phyloP scores from a whole-genome alignment of 2,329 filamentous ascomycete species.

The Cladosporium sp. region DNA sequence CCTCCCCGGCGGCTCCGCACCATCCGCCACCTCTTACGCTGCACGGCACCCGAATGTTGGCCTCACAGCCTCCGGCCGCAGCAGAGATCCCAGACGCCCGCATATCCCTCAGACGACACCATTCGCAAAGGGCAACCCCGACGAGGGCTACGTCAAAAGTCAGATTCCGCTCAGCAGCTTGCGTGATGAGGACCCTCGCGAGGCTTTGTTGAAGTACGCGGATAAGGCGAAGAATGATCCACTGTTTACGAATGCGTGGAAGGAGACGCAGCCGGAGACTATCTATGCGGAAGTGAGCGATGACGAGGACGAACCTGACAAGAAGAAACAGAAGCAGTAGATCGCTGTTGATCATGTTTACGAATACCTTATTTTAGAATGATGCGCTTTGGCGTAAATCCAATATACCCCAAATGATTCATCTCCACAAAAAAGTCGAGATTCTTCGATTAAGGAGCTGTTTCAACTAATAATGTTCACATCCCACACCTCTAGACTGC shows the following conservation, averaged over 20 bases:
- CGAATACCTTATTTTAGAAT: too few relatives aligned
- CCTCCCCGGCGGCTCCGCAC: slow-evolving; percentile 45
- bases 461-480: too few relatives aligned
- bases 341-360: too few relatives aligned
- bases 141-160: slow-evolving; percentile 81
- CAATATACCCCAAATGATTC: too few relatives aligned
- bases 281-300: slow-evolving; percentile 88
- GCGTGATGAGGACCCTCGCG: slow-evolving; percentile 92
- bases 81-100: slow-evolving; percentile 76
- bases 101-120: slow-evolving; percentile 79
- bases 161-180: slow-evolving; percentile 87
- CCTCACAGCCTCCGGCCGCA: slow-evolving; percentile 70
- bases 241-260: slow-evolving; percentile 91
- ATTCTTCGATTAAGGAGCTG: too few relatives aligned
- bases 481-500: too few relatives aligned
- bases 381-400: too few relatives aligned
- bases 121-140: slow-evolving; percentile 83
- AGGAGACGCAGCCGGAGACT: slow-evolving; percentile 82
- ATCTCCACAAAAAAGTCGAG: too few relatives aligned
- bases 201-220: slow-evolving; percentile 91
- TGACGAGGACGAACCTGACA: slow-evolving; percentile 72
- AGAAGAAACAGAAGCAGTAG: slow-evolving; percentile 37
- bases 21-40: slow-evolving; percentile 44
- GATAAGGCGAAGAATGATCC: slow-evolving; percentile 89
- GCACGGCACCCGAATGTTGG: slow-evolving; percentile 65